phyloP scores from a whole-genome alignment of 2,329 filamentous ascomycete species.

The Lecanicillium sp. region DNA sequence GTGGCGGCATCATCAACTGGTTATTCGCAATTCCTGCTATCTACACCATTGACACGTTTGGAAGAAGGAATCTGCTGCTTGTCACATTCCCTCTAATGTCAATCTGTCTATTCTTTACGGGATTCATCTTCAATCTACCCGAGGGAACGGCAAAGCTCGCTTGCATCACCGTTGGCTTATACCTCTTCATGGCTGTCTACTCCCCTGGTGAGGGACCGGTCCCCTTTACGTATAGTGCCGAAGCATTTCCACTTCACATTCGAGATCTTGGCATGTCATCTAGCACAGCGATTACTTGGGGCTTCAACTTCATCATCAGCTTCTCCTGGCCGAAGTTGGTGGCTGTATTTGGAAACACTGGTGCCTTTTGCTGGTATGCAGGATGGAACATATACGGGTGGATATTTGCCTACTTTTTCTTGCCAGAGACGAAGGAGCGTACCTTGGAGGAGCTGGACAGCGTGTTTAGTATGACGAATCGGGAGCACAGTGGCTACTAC shows the following conservation, averaged over 20 bases:
- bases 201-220: constrained; percentile 44
- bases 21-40: constrained; percentile 49
- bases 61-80: constrained; percentile 44
- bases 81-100: constrained; percentile 52
- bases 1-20: constrained; percentile 49
- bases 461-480: constrained; percentile 14
- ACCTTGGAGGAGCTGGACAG: constrained; percentile 52
- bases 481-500: constrained; percentile 20
- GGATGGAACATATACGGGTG: constrained; percentile 19
- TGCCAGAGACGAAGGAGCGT: constrained; percentile 51
- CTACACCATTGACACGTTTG: constrained; percentile 51
- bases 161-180: constrained; percentile 22
- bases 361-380: constrained; percentile 26
- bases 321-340: constrained; percentile 17
- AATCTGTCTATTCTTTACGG: constrained; percentile 35
- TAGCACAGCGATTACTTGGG: constrained; percentile 24
- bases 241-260: constrained; percentile 45
- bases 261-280: constrained; percentile 42
- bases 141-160: constrained; percentile 14
- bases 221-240: constrained; percentile 47
- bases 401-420: constrained; percentile 47
- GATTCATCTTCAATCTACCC: constrained; percentile 17
- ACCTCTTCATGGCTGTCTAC: constrained; percentile 26
- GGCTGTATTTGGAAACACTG: constrained; percentile 15
- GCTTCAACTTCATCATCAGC: constrained; percentile 20